Conservation (phyloP, 148 eudicot species). For the Heliosperma pusillum region DNA sequence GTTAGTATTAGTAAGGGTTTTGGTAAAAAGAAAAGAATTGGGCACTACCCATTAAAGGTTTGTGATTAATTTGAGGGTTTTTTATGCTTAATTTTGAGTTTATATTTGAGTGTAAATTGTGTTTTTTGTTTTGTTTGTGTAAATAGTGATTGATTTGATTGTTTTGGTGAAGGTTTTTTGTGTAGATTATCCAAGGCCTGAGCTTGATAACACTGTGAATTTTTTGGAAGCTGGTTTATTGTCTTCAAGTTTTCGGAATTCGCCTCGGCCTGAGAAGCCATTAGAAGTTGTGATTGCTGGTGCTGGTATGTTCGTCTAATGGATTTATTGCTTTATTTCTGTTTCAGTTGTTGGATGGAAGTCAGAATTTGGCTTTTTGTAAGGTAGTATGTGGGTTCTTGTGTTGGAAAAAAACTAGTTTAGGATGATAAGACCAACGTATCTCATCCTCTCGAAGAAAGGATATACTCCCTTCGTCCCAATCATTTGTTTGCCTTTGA, state of each 20-base stretch:
- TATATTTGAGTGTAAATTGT: neutral
- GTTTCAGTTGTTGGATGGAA: neutral
- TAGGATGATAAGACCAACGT: neutral
- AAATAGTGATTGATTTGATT: neutral
- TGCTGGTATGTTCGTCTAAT: constrained; percentile 51
- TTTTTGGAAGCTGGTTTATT: constrained; percentile 85
- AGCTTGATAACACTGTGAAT: constrained; percentile 72
- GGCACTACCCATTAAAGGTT: constrained; percentile 30
- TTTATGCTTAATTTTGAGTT: constrained; percentile 7
- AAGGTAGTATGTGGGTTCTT: neutral
- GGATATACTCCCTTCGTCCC: too few species aligned
- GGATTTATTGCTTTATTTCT: neutral
- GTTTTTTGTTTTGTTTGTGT: neutral
- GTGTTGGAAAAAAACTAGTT: neutral
- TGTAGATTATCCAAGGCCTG: constrained; percentile 94
- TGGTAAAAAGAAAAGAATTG: constrained; percentile 21
- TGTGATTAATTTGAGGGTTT: neutral
- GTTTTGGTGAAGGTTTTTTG: constrained; percentile 63
- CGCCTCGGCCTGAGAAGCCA: constrained; percentile 75
- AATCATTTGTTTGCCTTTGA: too few species aligned
- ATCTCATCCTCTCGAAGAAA: too few species aligned
- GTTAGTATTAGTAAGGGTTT: constrained; percentile 10
- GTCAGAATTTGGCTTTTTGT: neutral
- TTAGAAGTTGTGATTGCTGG: constrained; percentile 83
- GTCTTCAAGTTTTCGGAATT: constrained; percentile 66